These are phyloP conservation scores for Teunomyces kruisii DNA, from an alignment of 805 yeast species.

Conservation along the genomic window DNA sequence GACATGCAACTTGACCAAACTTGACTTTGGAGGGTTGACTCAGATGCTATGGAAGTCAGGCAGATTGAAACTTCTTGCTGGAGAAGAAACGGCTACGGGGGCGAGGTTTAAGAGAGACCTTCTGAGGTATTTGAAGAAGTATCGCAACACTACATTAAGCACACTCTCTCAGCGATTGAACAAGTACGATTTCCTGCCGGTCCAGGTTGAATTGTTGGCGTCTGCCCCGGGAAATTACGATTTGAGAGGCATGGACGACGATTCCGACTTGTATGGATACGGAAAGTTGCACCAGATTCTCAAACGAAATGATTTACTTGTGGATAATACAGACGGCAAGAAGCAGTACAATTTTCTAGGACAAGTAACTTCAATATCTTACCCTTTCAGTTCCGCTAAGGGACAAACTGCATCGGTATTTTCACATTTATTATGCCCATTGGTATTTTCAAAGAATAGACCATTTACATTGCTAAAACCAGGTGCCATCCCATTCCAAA, in stretches of 20 bases:
- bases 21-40: slow-evolving; percentile 58
- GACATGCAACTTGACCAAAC: slow-evolving; percentile 56
- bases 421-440: slow-evolving; percentile 49
- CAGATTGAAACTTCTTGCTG: slow-evolving; percentile 13
- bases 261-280: slow-evolving; percentile 44
- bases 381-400: slow-evolving; percentile 33
- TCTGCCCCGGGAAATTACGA: slow-evolving; percentile 51
- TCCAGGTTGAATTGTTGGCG: slow-evolving; percentile 54
- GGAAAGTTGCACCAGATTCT: slow-evolving; percentile 46
- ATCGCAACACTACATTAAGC: slow-evolving; percentile 29
- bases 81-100: slow-evolving; percentile 2
- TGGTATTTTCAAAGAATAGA: slow-evolving; percentile 28
- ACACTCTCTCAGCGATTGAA: slow-evolving; percentile 27
- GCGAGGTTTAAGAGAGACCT: slow-evolving; percentile 47
- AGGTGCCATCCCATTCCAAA: slow-evolving; percentile 19
- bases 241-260: slow-evolving; percentile 6
- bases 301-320: slow-evolving; percentile 29
- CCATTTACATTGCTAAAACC: slow-evolving; percentile 25
- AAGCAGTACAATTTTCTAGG: slow-evolving; percentile 34
- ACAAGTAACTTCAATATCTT: slow-evolving; percentile 51
- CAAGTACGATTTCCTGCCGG: slow-evolving; percentile 42
- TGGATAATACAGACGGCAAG: slow-evolving; percentile 11
- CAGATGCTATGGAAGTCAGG: slow-evolving; percentile 71
- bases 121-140: slow-evolving; percentile 43
- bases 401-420: slow-evolving; percentile 39